phyloP scores from a whole-genome alignment of 495 filamentous ascomycete species.

The Penicillium diatomitis region DNA sequence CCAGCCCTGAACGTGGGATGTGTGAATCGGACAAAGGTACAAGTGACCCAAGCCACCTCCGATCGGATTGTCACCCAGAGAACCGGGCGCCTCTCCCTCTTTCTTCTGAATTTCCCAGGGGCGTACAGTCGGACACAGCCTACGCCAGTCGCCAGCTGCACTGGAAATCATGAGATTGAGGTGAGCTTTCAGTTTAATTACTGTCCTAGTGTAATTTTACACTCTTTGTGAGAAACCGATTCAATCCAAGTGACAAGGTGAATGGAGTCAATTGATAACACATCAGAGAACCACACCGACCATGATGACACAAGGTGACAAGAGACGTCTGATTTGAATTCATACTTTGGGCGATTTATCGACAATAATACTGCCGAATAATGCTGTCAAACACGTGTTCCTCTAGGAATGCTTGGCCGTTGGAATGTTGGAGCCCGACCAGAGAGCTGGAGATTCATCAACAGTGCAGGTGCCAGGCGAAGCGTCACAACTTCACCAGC shows the following conservation, averaged over 20 bases:
- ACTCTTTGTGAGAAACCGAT: not conserved
- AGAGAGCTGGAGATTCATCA: too few relatives aligned
- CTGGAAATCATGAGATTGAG: too few relatives aligned
- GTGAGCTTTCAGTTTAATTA: too few relatives aligned
- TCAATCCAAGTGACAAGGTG: not conserved
- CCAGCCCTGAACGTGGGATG: not conserved
- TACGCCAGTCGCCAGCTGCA: too few relatives aligned
- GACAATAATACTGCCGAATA: not conserved
- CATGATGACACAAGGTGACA: too few relatives aligned
- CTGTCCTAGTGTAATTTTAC: too few relatives aligned
- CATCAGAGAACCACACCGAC: too few relatives aligned
- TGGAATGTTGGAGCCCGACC: not conserved
- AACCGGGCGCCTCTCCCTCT: not conserved
- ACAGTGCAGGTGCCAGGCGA: too few relatives aligned
- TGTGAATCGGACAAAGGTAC: not conserved
- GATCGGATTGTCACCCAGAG: not conserved
- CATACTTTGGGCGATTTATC: not conserved
- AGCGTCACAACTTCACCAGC: too few relatives aligned
- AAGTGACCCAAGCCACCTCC: not conserved
- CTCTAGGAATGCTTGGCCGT: not conserved
- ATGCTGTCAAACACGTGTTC: slow-evolving; percentile 5
- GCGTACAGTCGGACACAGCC: too few relatives aligned
- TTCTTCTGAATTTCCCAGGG: not conserved
- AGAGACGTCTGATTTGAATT: too few relatives aligned
- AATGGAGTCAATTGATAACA: too few relatives aligned